Evolutionary conservation across 192 early-diverging fungal genomes (phyloP), one percentile per base, ranked within the genome.

Genomic region (Backusella morwellensis): DNA sequence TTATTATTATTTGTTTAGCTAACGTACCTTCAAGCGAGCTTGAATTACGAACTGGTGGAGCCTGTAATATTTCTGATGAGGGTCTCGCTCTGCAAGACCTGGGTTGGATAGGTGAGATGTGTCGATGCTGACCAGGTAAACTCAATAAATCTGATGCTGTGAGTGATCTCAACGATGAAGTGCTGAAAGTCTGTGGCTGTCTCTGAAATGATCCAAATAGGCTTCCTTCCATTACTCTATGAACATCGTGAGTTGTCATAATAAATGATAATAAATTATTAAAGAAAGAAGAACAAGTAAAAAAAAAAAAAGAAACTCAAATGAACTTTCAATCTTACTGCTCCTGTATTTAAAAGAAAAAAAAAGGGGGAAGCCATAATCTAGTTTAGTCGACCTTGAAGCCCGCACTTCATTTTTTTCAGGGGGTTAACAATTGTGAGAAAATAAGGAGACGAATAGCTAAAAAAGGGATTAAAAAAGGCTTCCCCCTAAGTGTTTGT

Each of bases 201-300:
- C 71, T 56, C 23, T 74, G 67, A 56, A 75, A 79, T 23, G 23
- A 19, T 41, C 35, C 47, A 70, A 79, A 79, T 42, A 79, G 21
- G 35, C 7, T 50, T 26, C 75, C 78, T 70, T 75, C 78, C 67
- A 75, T 74, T 21, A 21, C 42, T 26, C 78, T 67, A 50, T 79
- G 78, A 14, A 79, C 73, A 63, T 79, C 73, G 50, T 79, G 78
- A 19, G 80, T 77, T 6, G 80, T 54, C 72, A 74, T 77, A 23
- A 74, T 19, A 63, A 23, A 74, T 19, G 44, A 15, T 47, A 38
- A 68, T 21, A 54, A 34, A 71, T 34, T 23, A 72, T 40, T 76
- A 66, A 50, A 63, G 44, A 26, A 35, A 52, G 54, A 32, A 68
- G 19, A 29, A 29, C 29, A 29, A 29, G 29, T 29, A 29, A 32